These are phyloP conservation scores for Rosellinia necatrix DNA, from an alignment of 2,329 filamentous ascomycete genomes.

Conservation along the genomic window DNA sequence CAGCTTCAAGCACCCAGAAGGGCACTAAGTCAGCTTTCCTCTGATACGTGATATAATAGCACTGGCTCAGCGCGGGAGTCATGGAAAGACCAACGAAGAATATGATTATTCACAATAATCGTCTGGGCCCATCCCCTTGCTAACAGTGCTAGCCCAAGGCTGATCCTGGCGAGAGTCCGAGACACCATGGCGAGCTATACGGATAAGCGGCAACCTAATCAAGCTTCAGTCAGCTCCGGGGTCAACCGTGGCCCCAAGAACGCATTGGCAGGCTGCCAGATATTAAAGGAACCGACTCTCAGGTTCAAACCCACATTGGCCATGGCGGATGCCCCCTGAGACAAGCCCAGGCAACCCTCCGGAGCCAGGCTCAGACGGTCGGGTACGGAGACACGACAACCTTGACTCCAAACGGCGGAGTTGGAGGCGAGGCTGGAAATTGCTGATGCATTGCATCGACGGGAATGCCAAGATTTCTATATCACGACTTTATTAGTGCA, in stretches of 20 bases:
- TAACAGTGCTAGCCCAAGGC: slow-evolving; percentile 27
- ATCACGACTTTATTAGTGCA: slow-evolving; percentile 28
- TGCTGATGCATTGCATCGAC: slow-evolving; percentile 20
- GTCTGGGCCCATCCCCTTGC: slow-evolving; percentile 30
- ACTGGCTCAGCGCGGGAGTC: slow-evolving; percentile 8
- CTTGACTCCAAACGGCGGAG: slow-evolving; percentile 24
- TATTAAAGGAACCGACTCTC: slow-evolving; percentile 16
- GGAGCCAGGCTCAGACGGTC: slow-evolving; percentile 16
- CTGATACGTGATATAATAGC: background rate
- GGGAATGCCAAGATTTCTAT: slow-evolving; percentile 21
- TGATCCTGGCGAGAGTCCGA: slow-evolving; percentile 19
- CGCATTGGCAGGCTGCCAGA: background rate
- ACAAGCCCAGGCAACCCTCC: slow-evolving; percentile 11
- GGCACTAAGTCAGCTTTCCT: slow-evolving; percentile 28
- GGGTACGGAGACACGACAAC: slow-evolving; percentile 14
- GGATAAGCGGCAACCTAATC: slow-evolving; percentile 18
- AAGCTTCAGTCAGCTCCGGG: slow-evolving; percentile 11
- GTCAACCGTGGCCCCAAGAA: slow-evolving; percentile 10
- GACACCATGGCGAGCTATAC: slow-evolving; percentile 29
- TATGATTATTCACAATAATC: slow-evolving; percentile 35
- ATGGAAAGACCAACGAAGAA: slow-evolving; percentile 35
- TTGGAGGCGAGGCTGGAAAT: slow-evolving; percentile 23
- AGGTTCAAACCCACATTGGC: background rate
- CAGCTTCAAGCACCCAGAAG: slow-evolving; percentile 27
- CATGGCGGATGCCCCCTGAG: background rate